phyloP scores from a whole-genome alignment of 2,329 filamentous ascomycete genomes.

The Venturia carpophila region DNA sequence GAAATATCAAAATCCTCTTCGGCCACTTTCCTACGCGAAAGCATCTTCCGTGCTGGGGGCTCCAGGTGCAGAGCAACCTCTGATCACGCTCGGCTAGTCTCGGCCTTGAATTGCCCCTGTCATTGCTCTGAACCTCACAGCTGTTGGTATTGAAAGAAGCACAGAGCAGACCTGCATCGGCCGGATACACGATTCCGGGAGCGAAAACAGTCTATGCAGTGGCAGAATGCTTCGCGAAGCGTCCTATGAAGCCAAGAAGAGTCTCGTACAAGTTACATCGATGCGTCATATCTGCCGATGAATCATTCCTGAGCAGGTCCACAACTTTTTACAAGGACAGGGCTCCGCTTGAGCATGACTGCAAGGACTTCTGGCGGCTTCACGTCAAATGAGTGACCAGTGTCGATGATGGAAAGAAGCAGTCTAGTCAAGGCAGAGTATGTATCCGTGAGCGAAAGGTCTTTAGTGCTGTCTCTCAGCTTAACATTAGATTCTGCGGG shows the following conservation, averaged over 20 bases:
- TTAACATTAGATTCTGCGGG: background rate
- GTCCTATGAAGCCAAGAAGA: conserved; percentile 35
- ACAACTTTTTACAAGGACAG: conserved; percentile 32
- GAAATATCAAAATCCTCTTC: conserved; percentile 23
- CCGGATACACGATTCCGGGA: conserved; percentile 30
- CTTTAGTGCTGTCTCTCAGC: background rate
- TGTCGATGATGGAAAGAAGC: conserved; percentile 24
- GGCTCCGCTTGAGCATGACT: conserved; percentile 31
- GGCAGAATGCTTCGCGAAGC: conserved; percentile 28
- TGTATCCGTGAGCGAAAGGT: background rate
- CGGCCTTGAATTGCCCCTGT: conserved; percentile 19
- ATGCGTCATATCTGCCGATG: conserved; percentile 31
- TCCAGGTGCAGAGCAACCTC: conserved; percentile 22
- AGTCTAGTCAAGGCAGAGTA: conserved; percentile 23
- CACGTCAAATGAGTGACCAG: conserved; percentile 25
- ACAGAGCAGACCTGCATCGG: conserved; percentile 31
- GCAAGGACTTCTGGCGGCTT: conserved; percentile 27
- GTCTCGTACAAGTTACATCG: conserved; percentile 32
- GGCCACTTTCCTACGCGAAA: conserved; percentile 1
- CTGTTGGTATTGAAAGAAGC: conserved; percentile 27
- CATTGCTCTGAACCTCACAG: conserved; percentile 20
- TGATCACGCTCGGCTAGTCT: conserved; percentile 14
- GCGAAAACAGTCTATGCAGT: conserved; percentile 30
- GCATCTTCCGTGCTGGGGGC: conserved; percentile 25
- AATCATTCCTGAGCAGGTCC: conserved; percentile 36